Evolutionary conservation across 164 flowering plant species (phyloP), one percentile per base, ranked within the genome.

Genomic region (Piper longum): DNA sequence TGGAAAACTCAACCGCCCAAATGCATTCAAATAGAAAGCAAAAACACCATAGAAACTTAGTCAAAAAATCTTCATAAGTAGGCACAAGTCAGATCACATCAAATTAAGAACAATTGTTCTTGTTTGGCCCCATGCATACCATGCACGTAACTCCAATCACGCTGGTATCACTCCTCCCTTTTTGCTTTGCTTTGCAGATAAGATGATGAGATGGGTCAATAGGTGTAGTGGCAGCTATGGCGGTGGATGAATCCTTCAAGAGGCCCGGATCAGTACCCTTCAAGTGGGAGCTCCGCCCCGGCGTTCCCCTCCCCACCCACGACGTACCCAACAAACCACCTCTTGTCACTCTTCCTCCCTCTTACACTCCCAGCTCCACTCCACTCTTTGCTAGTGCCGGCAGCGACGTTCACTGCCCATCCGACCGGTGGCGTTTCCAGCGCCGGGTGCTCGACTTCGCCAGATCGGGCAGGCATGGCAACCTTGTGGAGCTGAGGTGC

Each of bases 241-340:
- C 36, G 36, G 36, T 59, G 7, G 88, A 81, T 59, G 95, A 85
- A n/a, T 82, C 83, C 2, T 83, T 78, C 78, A 79, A 68, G 75
- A 73, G 76, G 64, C 78, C 83, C 11, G 90, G 90, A 51, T 61
- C 86, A 0, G 71, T 87, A 16, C 95, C 95, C 16, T 87, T 87
- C 82, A 83, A 83, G 60, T 87, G 95, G 95, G 95, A 87, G 80
- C 72, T 83, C 69, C 69, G 75, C 55, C 95, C 95, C n/a, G 95
- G 95, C 14, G 79, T 81, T 3, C 95, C 95, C 62, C 52, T 48
- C 14, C 64, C 66, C 68, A 26, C 43, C 57, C 12, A 56, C 65
- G 69, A 26, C 36, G 36, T 26, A 26, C 36, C 36, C 36, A 26
- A 26, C 17, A 41, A 12, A n/a, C 58, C 42, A 44, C 72, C 76